Evolutionary conservation across 805 yeast genomes (phyloP).

Genomic region (Cyberlindnera veronae): DNA sequence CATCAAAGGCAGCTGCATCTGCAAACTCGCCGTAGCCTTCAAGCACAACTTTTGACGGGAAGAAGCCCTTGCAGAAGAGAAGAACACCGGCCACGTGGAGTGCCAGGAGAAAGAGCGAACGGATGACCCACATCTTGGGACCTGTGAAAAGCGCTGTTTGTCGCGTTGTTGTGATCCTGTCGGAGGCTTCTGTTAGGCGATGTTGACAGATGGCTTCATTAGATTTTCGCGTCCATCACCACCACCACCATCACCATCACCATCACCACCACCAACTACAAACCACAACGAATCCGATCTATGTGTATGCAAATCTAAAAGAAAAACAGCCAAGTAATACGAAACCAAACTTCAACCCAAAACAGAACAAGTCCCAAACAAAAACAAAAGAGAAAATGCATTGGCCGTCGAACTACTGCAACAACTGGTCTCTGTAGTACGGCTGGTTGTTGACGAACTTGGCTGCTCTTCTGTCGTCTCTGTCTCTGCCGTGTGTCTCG

Average conservation of each 20-base stretch:
- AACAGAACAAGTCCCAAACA: neutral
- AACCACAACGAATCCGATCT: no score
- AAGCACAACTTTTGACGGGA: slow-evolving; percentile 81
- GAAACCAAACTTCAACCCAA: slow-evolving; percentile 4
- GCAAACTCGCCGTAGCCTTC: slow-evolving; percentile 49
- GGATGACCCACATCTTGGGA: slow-evolving; percentile 4
- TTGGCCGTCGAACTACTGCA: slow-evolving; percentile 35
- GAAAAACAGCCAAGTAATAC: no score
- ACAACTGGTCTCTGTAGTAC: slow-evolving; percentile 78
- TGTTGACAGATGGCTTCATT: no score
- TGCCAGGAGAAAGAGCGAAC: slow-evolving; percentile 4
- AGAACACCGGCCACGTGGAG: slow-evolving; percentile 52
- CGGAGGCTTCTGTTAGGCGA: no score
- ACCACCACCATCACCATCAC: no score
- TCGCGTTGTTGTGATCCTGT: neutral
- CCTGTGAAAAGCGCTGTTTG: neutral
- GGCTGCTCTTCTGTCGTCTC: slow-evolving; percentile 55
- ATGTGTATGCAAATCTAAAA: no score
- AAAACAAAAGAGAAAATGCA: neutral
- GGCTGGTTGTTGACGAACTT: slow-evolving; percentile 85
- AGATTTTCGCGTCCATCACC: no score
- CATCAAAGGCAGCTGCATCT: slow-evolving; percentile 30
- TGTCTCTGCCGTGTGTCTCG: slow-evolving; percentile 48
- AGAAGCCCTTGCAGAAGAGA: slow-evolving; percentile 77
- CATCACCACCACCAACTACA: no score